Base-by-base conservation (phyloP, 768 basidiomycete species). In the Leccinum arenicola region DNA sequence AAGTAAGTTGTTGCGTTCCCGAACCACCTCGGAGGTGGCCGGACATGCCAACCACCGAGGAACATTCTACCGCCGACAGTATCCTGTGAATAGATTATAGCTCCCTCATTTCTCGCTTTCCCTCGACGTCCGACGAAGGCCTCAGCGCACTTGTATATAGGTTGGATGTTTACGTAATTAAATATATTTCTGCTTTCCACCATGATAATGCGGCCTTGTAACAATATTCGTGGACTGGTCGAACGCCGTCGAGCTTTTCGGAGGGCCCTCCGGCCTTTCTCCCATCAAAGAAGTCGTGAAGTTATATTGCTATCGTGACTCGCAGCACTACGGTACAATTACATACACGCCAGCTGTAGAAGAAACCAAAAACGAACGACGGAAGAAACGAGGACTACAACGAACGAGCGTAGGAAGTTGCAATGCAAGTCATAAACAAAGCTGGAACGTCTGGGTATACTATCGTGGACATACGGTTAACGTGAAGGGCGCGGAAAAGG, bases 351-450 rank as follows among this genome's bases (percentile, higher is more conserved):
- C 11, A 15, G 48, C 50, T 19, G 29, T 33, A 48, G 50, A 31
- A 50, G 6, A 17, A 19, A 19, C 10, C 10, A 7, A 45, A 54
- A 68, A 68, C 35, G 68, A 70, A 61, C 61, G 68, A 48, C 57
- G n/a, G 43, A 55, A 50, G 57, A 54, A 58, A 60, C 33, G 54
- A 53, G 29, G 47, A 59, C 53, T 55, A 52, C 17, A 45, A 49
- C 48, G 64, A 69, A 69, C 51, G 68, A 69, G 52, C 67, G 68
- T 64, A 59, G 50, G 57, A 45, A 45, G 43, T 57, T 21, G 58
- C 10, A 45, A 58, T 54, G 50, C 38, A 14, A 47, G 54, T 12
- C 61, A 62, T 66, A 59, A 56, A 63, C 54, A 64, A 54, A 47
- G 45, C n/a, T 52, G 27, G 45, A 60, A 52, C 17, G 54, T 66